Base-by-base conservation (phyloP, 2,329 filamentous ascomycete genomes). In the Paramyrothecium roridum region DNA sequence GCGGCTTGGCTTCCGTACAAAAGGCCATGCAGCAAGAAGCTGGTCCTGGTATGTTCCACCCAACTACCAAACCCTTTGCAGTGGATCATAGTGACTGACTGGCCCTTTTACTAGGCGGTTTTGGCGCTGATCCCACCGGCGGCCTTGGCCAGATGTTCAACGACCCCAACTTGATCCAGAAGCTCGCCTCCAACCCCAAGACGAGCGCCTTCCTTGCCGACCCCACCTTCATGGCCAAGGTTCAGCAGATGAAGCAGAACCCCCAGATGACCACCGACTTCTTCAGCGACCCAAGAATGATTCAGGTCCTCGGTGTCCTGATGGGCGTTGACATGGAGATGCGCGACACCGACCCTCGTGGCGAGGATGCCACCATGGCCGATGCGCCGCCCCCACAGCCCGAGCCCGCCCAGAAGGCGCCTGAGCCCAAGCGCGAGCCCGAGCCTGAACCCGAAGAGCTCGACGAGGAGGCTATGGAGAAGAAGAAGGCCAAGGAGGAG, bases 181-280 rank as follows among this genome's bases (percentile, higher is more conserved):
- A 99, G 80, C 87, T 99, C 56, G 92, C 93, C 60, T 83, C 77
- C 65, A 98, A 98, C 79, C 95, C 96, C 59, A 98, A 98, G 85
- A 99, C 96, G 12, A 87, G 88, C 61, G 72, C 80, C 13, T 85
- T 89, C 65, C 86, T 99, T 33, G 88, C 85, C 56, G 95, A 99
- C 68, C 82, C 88, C 11, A 79, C 85, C 26, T 99, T 99, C 77
- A 96, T 99, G 88, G 77, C 81, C 61, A 98, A 96, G 77, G 81
- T 99, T 56, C 87, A 95, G 73, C 81, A 85, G 52, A 78, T 98
- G 59, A 86, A 89, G 76, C 79, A 86, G 63, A 95, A 97, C 76
- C 93, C 95, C 7, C 84, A 86, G 66, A 87, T 85, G 65, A 83
- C 91, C 49, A 87, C 90, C 60, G 85, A 89, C 57, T 84, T 95